phyloP scores from a whole-genome alignment of 257 asterid species.

The Euphrasia confusa region DNA sequence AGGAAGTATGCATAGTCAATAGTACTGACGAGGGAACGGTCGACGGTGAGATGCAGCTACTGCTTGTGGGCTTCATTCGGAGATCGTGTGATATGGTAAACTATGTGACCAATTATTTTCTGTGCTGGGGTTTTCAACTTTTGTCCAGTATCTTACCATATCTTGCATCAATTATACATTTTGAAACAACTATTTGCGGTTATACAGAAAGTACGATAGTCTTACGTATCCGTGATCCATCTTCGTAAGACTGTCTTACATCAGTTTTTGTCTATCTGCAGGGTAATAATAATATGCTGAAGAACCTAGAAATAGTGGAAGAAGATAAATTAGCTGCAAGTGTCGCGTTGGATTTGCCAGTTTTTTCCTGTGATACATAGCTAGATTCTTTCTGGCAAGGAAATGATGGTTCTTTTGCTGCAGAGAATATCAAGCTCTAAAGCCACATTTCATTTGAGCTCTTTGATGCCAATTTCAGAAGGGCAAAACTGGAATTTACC shows the following conservation, averaged over 20 bases:
- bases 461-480: not conserved
- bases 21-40: constrained; percentile 25
- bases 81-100: constrained; percentile 48
- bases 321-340: constrained; percentile 49
- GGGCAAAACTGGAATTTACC: not conserved
- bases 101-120: not conserved
- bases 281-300: constrained; percentile 24
- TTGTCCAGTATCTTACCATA: too few relatives aligned
- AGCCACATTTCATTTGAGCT: not conserved
- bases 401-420: not conserved
- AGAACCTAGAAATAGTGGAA: constrained; percentile 32
- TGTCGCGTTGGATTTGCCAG: constrained; percentile 41
- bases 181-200: too few relatives aligned
- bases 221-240: too few relatives aligned
- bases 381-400: not conserved
- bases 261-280: constrained; percentile 11
- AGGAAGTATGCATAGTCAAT: constrained; percentile 48
- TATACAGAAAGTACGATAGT: too few relatives aligned
- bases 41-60: constrained; percentile 46
- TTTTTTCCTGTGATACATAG: not conserved
- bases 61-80: constrained; percentile 62
- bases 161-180: too few relatives aligned
- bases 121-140: not conserved
- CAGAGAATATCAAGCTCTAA: not conserved
- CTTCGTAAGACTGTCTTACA: too few relatives aligned